Base-by-base conservation (phyloP, 169 alveolate species). In the Plasmodium coatneyi region DNA sequence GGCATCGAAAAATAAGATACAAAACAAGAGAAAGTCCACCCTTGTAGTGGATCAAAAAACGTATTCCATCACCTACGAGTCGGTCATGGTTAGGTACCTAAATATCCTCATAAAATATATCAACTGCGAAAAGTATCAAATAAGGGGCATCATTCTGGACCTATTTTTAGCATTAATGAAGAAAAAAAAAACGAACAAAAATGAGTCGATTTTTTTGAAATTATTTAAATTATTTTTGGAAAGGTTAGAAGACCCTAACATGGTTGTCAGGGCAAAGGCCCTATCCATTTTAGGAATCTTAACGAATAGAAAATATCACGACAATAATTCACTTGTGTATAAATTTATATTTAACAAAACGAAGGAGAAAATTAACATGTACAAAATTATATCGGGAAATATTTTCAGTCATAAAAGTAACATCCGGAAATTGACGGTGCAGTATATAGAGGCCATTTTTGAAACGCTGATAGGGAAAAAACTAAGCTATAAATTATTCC, bases 281-380 rank as follows among this genome's bases (percentile, higher is more conserved):
- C 36, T 86, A n/a, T 86, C 93, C 43, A 86, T 86, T 12, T 25
- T 86, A 36, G 93, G 54, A 7, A 86, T 25, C 2, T 41, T 86
- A 43, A 86, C 93, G 22, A 86, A 54, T 54, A 86, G 43, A 46
- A 86, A 86, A 74, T 56, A 86, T 28, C 84, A 86, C 76, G 25
- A 49, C 19, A 54, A 70, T 74, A 86, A 86, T 86, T 30, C 39
- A n/a, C 36, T 86, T 12, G 46, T 86, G 6, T 52, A 78, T 25
- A 86, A 86, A 28, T 86, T 86, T 76, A 86, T 86, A 86, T 86
- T 74, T 76, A 86, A 86, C 43, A 86, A 86, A 70, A 86, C 80
- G n/a, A 86, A 76, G 52, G 93, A 86, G 66, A 86, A 86, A 36
- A 86, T 86, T 74, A 86, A 86, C 46, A 86, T 86, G 93, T 70